Evolutionary conservation across 1,139 yeast species (phyloP).

Genomic region (Lizanozyma gosingica): DNA sequence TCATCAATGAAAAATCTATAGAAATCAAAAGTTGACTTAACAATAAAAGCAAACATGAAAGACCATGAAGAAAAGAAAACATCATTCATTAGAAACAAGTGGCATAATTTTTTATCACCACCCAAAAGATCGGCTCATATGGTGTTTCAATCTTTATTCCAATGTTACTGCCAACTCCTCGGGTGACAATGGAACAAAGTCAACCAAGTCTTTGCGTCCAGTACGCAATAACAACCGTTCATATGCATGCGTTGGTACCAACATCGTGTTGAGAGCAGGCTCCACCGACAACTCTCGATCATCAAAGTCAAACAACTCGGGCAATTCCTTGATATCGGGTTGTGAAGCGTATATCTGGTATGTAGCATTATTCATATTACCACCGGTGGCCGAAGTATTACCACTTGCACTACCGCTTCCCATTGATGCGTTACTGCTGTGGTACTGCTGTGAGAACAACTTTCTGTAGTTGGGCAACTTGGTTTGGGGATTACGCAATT

Average conservation of each 20-base stretch:
- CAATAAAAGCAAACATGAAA: neutral
- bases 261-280: slow-evolving; percentile 23
- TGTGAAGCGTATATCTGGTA: slow-evolving; percentile 30
- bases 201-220: slow-evolving; percentile 16
- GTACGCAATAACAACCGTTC: slow-evolving; percentile 20
- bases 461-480: slow-evolving; percentile 47
- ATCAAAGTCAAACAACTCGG: slow-evolving; percentile 42
- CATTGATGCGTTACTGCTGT: slow-evolving; percentile 3
- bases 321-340: slow-evolving; percentile 35
- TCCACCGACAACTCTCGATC: slow-evolving; percentile 37
- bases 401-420: slow-evolving; percentile 8
- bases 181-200: slow-evolving; percentile 26
- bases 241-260: slow-evolving; percentile 35
- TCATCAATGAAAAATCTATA: neutral
- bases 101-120: neutral
- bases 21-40: no score
- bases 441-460: slow-evolving; percentile 32
- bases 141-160: no score
- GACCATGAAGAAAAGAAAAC: neutral
- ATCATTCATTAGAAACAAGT: neutral
- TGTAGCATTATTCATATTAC: slow-evolving; percentile 20
- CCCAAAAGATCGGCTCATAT: no score
- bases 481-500: slow-evolving; percentile 49
- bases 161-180: slow-evolving; percentile 29
- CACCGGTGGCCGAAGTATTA: slow-evolving; percentile 10